Evolutionary conservation across 1,284 basidiomycete genomes (phyloP), one percentile per base, ranked within the genome.

Genomic region (Xerocomus minutiporus): DNA sequence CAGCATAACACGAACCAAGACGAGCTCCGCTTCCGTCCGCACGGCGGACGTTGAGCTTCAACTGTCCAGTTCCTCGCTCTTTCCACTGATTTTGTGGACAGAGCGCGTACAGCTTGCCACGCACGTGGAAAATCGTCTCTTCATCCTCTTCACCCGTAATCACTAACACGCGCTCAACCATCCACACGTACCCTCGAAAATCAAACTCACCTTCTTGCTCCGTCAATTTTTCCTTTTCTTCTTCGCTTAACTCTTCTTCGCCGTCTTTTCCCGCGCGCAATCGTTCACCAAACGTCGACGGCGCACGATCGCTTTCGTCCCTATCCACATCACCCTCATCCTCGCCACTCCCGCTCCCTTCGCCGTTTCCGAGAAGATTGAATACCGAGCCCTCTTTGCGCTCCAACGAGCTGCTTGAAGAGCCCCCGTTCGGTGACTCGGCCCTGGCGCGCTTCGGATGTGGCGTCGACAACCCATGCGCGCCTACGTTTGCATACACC

Each of bases 101-200:
- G 61, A 94, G 79, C 15, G 82, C 73, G 67, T 84, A 96, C 31
- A 97, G 73, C 73, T 96, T 97, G 42, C 88, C 88, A 54, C 94
- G 85, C 11, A 88, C 85, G 71, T 91, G 88, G 68, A 87, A 84
- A 41, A 93, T 72, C 1, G 89, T 93, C 54, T 87, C 81, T 67
- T 97, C 94, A 23, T 92, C 88, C 68, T 97, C 94, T 70, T 97
- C 94, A 9, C 94, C 94, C 0, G 94, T 97, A 41, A 80, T 73
- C 31, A 91, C 93, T 95, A 59, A 26, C 38, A 36, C 36, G 28
- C 57, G 29, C 25, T 55, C 48, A 51, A 12, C 45, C 31, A 34
- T 20, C 28, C 13, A 26, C 34, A 25, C 4, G 2, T 7, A 2
- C 1, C 25, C 51, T 34, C 32, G 29, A 36, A 17, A 44, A 46